phyloP scores from a whole-genome alignment of 306 rosid species.

The Arachis stenosperma region DNA sequence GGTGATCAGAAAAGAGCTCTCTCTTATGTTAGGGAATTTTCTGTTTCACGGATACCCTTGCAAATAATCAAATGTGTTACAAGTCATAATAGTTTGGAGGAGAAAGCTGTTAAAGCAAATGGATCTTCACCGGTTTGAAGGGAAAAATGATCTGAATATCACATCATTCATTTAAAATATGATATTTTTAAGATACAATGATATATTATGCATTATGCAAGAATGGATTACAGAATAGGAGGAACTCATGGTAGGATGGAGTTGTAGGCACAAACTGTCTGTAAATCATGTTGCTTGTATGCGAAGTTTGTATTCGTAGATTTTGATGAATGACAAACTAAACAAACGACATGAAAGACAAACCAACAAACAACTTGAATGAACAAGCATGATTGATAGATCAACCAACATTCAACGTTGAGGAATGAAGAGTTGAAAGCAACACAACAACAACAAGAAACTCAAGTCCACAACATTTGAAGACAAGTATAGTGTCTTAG shows the following conservation, averaged over 20 bases:
- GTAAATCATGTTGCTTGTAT: no score
- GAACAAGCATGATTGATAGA: no score
- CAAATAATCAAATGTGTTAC: slow-evolving; percentile 60
- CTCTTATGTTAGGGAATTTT: slow-evolving; percentile 62
- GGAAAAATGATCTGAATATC: no score
- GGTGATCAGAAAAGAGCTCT: slow-evolving; percentile 72
- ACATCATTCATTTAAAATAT: background rate
- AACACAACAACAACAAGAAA: no score
- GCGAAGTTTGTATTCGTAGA: no score
- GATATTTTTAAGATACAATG: background rate
- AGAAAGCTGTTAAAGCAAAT: slow-evolving; percentile 44
- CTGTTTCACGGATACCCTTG: slow-evolving; percentile 54
- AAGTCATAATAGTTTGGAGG: slow-evolving; percentile 48
- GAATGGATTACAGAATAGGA: slow-evolving; percentile 71
- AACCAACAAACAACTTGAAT: no score
- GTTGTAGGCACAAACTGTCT: slow-evolving; percentile 66
- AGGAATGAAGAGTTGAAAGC: no score
- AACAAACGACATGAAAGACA: no score
- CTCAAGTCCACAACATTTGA: no score
- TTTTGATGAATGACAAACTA: no score
- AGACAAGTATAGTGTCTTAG: no score
- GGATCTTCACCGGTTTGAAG: slow-evolving; percentile 50
- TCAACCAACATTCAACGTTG: no score
- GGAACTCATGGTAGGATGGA: slow-evolving; percentile 77
- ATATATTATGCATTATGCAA: slow-evolving; percentile 32